Base-by-base conservation (phyloP, 1,284 basidiomycete species). In the Cryptococcus sp. region DNA sequence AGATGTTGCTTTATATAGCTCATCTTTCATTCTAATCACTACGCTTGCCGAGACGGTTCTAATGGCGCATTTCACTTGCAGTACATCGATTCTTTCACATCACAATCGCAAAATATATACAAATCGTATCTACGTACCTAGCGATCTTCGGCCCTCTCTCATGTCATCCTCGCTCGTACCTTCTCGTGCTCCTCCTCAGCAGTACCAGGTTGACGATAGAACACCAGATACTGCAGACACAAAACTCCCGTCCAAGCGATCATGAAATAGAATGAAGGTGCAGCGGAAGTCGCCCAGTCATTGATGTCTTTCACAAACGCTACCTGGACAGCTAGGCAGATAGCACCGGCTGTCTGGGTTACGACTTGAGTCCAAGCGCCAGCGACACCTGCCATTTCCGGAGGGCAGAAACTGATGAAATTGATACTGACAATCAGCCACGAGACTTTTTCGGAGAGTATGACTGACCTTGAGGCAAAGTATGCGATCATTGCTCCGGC, bases 371-470 rank as follows among this genome's bases (percentile, higher is more conserved):
- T 62, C 60, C 67, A 67, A 0, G 66, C 70, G 14, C 67, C 66
- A 22, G 64, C 64, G n/a, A 72, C 67, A 22, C 72, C 72, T 13
- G 64, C 63, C 60, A 70, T 71, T 46, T 70, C 62, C n/a, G 63
- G 63, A 11, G 67, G 67, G 45, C 60, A 64, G 52, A 61, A 67
- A 5, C 53, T 55, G 50, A 67, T 60, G 31, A 68, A 43, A 53
- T 64, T 63, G 54, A 68, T 56, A 1, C 56, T 58, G 42, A 18
- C 21, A 18, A 36, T 21, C n/a, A n/a, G n/a, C n/a, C n/a, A n/a
- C n/a, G n/a, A n/a, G n/a, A n/a, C n/a, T n/a, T n/a, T n/a, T n/a
- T n/a, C n/a, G n/a, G n/a, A n/a, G 45, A n/a, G 23, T 18, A 43
- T 11, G 18, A 48, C 58, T 54, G 42, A 57, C 50, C 51, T 55